Evolutionary conservation across 192 early-diverging fungal species (phyloP).

Genomic region (Coemansia asiatica): DNA sequence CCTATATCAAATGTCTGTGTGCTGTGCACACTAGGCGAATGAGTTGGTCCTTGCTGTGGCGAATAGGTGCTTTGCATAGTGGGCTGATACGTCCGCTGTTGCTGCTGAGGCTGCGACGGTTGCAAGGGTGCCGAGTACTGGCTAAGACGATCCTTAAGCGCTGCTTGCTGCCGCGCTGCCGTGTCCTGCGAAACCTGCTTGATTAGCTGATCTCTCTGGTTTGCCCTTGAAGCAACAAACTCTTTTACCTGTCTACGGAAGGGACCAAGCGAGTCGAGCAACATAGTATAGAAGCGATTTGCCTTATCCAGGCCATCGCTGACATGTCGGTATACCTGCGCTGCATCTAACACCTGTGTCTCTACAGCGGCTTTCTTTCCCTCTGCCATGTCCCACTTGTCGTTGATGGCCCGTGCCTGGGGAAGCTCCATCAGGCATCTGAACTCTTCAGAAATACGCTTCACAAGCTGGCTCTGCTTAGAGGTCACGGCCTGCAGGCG

Average conservation of each 20-base stretch:
- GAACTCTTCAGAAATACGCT: constrained; percentile 74
- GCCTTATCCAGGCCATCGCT: constrained; percentile 63
- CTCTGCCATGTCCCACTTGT: constrained; percentile 68
- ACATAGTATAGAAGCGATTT: constrained; percentile 60
- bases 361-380: constrained; percentile 62
- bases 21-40: constrained; percentile 22
- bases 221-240: constrained; percentile 58
- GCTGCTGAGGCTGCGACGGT: constrained; percentile 12
- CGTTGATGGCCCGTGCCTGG: constrained; percentile 65
- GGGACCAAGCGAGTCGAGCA: constrained; percentile 54
- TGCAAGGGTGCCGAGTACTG: constrained; percentile 34
- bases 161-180: constrained; percentile 60
- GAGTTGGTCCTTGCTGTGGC: constrained; percentile 10
- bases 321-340: constrained; percentile 64
- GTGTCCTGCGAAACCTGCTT: constrained; percentile 54
- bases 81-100: constrained; percentile 10
- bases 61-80: constrained; percentile 6
- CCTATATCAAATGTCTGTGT: constrained; percentile 38
- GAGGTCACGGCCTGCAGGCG: constrained; percentile 72
- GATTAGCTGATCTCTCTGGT: constrained; percentile 58
- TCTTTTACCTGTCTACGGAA: constrained; percentile 52
- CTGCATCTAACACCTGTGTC: constrained; percentile 67
- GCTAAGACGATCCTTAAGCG: constrained; percentile 62
- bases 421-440: constrained; percentile 72
- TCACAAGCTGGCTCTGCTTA: constrained; percentile 71